Base-by-base conservation (phyloP, 257 asterid species). In the Solanum appendiculatum region DNA sequence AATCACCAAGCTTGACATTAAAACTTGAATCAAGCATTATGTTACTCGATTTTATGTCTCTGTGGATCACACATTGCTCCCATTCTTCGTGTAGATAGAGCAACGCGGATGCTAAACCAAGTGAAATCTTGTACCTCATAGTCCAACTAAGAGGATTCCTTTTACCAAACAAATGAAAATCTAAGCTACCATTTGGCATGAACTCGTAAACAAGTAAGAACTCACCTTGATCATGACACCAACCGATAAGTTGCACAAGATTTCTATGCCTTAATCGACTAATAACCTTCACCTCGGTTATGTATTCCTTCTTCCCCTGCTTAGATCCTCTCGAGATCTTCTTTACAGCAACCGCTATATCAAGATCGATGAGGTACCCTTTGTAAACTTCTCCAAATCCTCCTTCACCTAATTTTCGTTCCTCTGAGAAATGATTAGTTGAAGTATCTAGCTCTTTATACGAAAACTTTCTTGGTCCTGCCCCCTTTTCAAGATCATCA, bases 81-180 rank as follows among this genome's bases (percentile, higher is more conserved):
- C 92, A 89, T 58, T 91, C 93, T 87, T 91, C 92, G 12, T 91
- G 93, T 54, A 91, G 89, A 84, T 91, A 91, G 25, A 91, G 87
- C 87, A 91, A 37, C 23, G 89, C 91, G 0, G 93, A 88, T 21
- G 93, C 92, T 70, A 89, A 84, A 7, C 93, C 92, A 2, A 82
- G 72, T 29, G 89, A 66, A 11, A 87, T 89, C 82, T 88, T 91
- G 56, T 91, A 87, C 81, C 93, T 89, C 36, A 66, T 33, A 33
- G 29, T 75, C 92, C 92, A 91, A 9, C 46, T 63, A 7, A 89
- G 91, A 77, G 87, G 86, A 29, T 15, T 86, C 33, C 60, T 88
- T 18, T 83, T 89, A 51, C 92, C 85, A 58, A 88, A 91, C 1
- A 91, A 88, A 40, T 91, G 91, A 14, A 25, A 16, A 63, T 91